These are phyloP conservation scores for Starmerella powellii DNA, from an alignment of 805 yeast genomes.

Conservation along the genomic window DNA sequence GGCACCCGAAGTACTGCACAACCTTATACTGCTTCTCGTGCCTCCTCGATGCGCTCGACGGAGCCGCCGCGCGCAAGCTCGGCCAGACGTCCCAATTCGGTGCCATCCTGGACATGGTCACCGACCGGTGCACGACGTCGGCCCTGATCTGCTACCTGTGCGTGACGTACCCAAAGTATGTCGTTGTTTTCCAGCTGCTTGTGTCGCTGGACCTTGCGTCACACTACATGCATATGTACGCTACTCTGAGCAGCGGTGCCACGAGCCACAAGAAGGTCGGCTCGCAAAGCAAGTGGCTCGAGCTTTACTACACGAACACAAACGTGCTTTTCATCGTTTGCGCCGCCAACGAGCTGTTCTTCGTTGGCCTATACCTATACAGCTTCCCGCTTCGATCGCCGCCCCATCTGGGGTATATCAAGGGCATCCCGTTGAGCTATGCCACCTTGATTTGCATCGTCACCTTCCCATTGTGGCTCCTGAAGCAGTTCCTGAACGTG, in stretches of 20 bases:
- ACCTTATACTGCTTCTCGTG: conserved; percentile 76
- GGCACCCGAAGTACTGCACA: conserved; percentile 71
- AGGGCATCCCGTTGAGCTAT: conserved; percentile 36
- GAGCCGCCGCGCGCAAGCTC: conserved; percentile 80
- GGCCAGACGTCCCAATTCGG: conserved; percentile 88
- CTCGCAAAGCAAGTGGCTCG: conserved; percentile 57
- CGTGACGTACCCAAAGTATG: conserved; percentile 60
- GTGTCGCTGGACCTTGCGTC: conserved; percentile 73
- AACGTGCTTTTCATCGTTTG: conserved; percentile 77
- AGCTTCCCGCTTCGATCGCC: conserved; percentile 42
- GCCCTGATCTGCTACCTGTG: conserved; percentile 81
- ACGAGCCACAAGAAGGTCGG: conserved; percentile 74
- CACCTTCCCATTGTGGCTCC: conserved; percentile 75
- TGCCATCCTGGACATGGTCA: conserved; percentile 96
- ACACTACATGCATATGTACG: conserved; percentile 98
- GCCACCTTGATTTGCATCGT: conserved; percentile 48
- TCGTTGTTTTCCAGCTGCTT: conserved; percentile 65
- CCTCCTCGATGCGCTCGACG: conserved; percentile 89
- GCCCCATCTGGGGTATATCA: conserved; percentile 31
- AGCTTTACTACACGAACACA: conserved; percentile 77
- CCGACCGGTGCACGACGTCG: conserved; percentile 93
- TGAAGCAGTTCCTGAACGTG: conserved; percentile 82
- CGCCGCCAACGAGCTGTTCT: conserved; percentile 85
- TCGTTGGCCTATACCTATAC: conserved; percentile 73
- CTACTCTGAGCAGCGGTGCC: conserved; percentile 70